Evolutionary conservation across 208 protist species (phyloP).

Genomic region (Acanthamoeba sp.): DNA sequence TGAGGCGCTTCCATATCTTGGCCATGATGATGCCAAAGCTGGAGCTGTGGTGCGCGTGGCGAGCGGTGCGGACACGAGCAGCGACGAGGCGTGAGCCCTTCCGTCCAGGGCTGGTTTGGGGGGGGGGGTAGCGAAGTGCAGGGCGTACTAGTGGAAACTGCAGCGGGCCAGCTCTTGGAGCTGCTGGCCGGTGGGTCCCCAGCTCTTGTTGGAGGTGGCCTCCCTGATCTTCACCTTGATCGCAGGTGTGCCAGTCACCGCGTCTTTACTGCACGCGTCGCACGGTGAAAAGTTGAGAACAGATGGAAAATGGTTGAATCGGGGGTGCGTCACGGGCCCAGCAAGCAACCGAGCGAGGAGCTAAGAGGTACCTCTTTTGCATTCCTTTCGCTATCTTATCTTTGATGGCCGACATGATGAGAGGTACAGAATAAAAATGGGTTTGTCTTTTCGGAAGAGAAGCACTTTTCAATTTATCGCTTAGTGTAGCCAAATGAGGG

Average conservation of each 20-base stretch:
- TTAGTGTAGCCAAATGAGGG: too few species aligned
- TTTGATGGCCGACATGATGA: slow-evolving; percentile 44
- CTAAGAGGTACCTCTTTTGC: slow-evolving; percentile 51
- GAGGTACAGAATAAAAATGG: not conserved
- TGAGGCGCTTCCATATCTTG: slow-evolving; percentile 79
- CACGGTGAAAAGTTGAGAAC: not conserved
- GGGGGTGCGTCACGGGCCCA: too few species aligned
- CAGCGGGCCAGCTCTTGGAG: slow-evolving; percentile 42
- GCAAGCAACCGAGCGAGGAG: not conserved
- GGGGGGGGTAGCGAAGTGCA: not conserved
- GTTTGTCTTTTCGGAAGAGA: not conserved
- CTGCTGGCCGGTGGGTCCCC: slow-evolving; percentile 80
- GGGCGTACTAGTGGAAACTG: slow-evolving; percentile 60
- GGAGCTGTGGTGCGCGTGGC: slow-evolving; percentile 23
- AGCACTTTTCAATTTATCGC: not conserved
- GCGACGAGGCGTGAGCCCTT: not conserved
- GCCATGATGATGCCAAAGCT: slow-evolving; percentile 79
- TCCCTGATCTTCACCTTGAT: slow-evolving; percentile 83
- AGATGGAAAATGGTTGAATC: not conserved
- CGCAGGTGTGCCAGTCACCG: slow-evolving; percentile 80
- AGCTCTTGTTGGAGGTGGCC: slow-evolving; percentile 82
- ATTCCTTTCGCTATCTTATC: slow-evolving; percentile 34
- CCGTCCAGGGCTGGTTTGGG: too few species aligned
- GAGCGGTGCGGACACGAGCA: not conserved
- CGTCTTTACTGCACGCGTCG: slow-evolving; percentile 64